Evolutionary conservation across 345 rosid genomes (phyloP), one percentile per base, ranked within the genome.

Genomic region (Bruguiera parviflora): DNA sequence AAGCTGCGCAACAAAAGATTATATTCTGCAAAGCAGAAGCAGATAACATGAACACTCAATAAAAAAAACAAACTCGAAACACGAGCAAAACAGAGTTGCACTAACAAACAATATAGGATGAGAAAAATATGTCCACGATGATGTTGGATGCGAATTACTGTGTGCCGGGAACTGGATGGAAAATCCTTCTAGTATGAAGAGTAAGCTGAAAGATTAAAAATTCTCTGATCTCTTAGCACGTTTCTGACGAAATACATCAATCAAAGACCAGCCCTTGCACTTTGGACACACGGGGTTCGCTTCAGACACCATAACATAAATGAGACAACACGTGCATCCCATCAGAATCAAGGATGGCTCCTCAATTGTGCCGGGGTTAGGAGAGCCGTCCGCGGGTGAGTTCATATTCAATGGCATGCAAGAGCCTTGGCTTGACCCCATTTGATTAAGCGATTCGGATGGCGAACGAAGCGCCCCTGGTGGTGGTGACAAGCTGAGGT

Each of bases 251-350:
- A 77, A 77, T 5, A 29, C 4, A 11, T 77, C 74, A 8, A 80
- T 33, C 63, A 77, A 71, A 65, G 18, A 27, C 13, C 70, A 31
- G 43, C 51, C 46, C 4, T 68, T 52, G 71, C 86, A 83, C 0
- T 55, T 72, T 13, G 84, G 86, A 53, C 86, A 80, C 8, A 33
- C 51, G 33, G 75, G 80, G 19, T 70, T 71, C 11, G 28, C 70
- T 58, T 64, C 72, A 5, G 80, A 53, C 49, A 77, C 83, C 84
- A 83, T 79, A 32, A 73, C 75, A 69, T 68, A 74, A 15, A 79
- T 72, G 66, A 66, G 13, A 75, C 86, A 83, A 37, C 22, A 56
- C 0, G 32, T 29, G 16, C 86, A 77, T 11, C 81, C 83, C 83
- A 77, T 80, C 67, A 67, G 19, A 61, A 83, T 53, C 63, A 75